Evolutionary conservation across 148 eudicot genomes (phyloP).

Genomic region (Chenopodium berlandieri): DNA sequence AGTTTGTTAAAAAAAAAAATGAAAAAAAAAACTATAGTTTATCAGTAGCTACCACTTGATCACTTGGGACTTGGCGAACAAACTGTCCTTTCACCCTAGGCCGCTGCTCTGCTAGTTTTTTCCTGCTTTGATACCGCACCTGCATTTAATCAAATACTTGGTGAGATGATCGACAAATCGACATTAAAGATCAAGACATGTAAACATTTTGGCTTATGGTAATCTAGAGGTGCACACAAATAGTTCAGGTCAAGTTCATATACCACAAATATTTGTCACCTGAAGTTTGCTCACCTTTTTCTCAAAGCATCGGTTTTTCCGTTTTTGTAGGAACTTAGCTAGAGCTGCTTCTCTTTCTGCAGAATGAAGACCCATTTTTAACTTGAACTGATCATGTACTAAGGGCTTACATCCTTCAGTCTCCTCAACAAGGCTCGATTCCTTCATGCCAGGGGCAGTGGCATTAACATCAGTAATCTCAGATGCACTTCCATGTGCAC

Average conservation of each 20-base stretch:
- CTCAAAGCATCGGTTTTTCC: slow-evolving; percentile 49
- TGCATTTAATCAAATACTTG: slow-evolving; percentile 13
- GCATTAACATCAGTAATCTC: slow-evolving; percentile 29
- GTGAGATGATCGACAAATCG: neutral
- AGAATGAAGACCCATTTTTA: slow-evolving; percentile 27
- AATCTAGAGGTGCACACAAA: neutral
- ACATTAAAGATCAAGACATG: neutral
- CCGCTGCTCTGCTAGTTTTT: slow-evolving; percentile 60
- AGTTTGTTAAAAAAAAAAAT: too few relatives aligned
- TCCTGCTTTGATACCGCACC: slow-evolving; percentile 66
- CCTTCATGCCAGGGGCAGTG: slow-evolving; percentile 23
- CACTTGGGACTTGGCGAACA: slow-evolving; percentile 43
- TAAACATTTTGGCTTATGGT: neutral
- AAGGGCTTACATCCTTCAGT: slow-evolving; percentile 26
- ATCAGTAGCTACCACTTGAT: slow-evolving; percentile 18
- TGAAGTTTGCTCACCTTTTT: slow-evolving; percentile 39
- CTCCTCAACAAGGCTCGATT: slow-evolving; percentile 26
- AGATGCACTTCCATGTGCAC: slow-evolving; percentile 30
- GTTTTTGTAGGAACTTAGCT: slow-evolving; percentile 43
- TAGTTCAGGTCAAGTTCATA: neutral
- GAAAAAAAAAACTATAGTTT: neutral
- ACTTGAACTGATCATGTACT: slow-evolving; percentile 25
- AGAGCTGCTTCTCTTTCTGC: slow-evolving; percentile 52
- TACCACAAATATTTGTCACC: neutral
- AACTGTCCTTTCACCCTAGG: slow-evolving; percentile 64